phyloP scores from a whole-genome alignment of 768 basidiomycete genomes.

The Pholiota molesta region DNA sequence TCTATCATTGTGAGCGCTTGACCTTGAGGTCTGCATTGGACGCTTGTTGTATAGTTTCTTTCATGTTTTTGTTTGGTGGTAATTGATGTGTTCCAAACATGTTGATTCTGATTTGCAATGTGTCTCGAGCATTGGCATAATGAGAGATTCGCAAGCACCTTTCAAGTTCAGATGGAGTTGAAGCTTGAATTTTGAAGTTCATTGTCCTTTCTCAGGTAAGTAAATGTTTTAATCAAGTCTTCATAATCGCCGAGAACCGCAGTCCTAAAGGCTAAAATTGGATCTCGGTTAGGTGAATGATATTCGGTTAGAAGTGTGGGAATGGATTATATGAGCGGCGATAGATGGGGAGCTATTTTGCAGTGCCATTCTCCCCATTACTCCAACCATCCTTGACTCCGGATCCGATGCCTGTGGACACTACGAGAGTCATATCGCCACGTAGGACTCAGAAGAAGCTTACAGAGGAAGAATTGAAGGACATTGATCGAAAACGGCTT shows the following conservation, averaged over 20 bases:
- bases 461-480: constrained; percentile 54
- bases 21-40: neutral
- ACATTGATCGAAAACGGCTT: constrained; percentile 53
- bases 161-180: no score
- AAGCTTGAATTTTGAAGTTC: no score
- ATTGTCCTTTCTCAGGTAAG: no score
- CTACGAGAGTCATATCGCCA: constrained; percentile 39
- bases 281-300: neutral
- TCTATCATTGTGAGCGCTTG: neutral
- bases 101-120: neutral
- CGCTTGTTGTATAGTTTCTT: neutral
- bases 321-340: constrained; percentile 1
- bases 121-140: no score
- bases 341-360: constrained; percentile 3
- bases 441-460: constrained; percentile 44
- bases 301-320: constrained; percentile 1
- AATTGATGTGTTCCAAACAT: neutral
- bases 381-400: constrained; percentile 7
- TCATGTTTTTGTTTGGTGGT: neutral
- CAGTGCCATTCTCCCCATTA: constrained; percentile 1
- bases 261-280: constrained; percentile 4
- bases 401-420: constrained; percentile 46
- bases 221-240: no score
- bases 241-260: no score
- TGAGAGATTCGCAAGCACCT: no score